Conservation (phyloP, 371 early-diverging fungal species). For the Catenaria anguillulae region DNA sequence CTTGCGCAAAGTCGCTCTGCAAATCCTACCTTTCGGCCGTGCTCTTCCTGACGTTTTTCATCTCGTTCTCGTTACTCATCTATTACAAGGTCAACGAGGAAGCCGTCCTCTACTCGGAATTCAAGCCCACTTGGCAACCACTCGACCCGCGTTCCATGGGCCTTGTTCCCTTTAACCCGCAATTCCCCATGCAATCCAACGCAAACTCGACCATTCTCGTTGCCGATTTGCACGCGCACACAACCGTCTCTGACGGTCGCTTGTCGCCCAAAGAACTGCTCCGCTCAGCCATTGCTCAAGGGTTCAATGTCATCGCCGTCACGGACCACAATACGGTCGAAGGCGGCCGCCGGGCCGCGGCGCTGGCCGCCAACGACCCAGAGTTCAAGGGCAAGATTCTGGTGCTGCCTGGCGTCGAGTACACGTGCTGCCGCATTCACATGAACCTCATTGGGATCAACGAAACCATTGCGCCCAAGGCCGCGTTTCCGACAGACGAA, state of each 20-base stretch:
- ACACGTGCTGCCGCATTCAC: conserved; percentile 54
- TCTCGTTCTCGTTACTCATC: too few relatives aligned
- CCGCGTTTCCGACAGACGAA: conserved; percentile 45
- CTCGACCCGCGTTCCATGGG: not conserved
- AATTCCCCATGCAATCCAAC: not conserved
- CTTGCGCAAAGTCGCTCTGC: too few relatives aligned
- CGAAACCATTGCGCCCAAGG: conserved; percentile 35
- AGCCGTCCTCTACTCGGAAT: too few relatives aligned
- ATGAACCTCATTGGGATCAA: conserved; percentile 65
- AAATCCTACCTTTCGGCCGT: too few relatives aligned
- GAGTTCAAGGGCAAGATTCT: conserved; percentile 38
- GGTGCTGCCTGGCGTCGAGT: conserved; percentile 58
- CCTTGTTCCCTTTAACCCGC: not conserved
- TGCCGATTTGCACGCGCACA: conserved; percentile 50
- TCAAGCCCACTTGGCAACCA: too few relatives aligned
- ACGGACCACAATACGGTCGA: conserved; percentile 56
- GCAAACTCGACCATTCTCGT: not conserved
- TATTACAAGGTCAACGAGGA: too few relatives aligned
- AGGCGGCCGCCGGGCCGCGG: conserved; percentile 48
- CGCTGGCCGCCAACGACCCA: conserved; percentile 27
- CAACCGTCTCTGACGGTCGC: conserved; percentile 48
- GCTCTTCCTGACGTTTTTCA: too few relatives aligned
- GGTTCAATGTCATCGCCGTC: not conserved
- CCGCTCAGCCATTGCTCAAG: conserved; percentile 27
- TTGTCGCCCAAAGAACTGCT: conserved; percentile 45